Evolutionary conservation across 2,329 filamentous ascomycete genomes (phyloP).

Genomic region (Curvularia lunata): DNA sequence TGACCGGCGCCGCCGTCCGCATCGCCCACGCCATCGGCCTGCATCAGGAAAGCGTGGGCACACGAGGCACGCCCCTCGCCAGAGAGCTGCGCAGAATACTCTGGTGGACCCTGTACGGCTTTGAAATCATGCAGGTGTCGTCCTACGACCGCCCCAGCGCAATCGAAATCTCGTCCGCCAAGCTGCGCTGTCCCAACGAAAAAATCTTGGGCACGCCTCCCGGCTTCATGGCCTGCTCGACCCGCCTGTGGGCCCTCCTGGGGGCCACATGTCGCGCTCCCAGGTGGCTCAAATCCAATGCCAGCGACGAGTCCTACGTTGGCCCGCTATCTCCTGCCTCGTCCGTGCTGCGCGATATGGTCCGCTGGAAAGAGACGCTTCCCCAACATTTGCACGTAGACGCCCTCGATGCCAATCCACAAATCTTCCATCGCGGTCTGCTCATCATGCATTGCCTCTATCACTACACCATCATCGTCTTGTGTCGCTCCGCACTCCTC

Average conservation of each 20-base stretch:
- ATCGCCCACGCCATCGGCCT: constrained; percentile 55
- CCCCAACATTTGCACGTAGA: constrained; percentile 49
- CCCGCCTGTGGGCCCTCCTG: constrained; percentile 47
- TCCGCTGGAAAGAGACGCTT: constrained; percentile 48
- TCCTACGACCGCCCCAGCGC: constrained; percentile 55
- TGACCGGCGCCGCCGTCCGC: constrained; percentile 53
- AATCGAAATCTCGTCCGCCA: constrained; percentile 48
- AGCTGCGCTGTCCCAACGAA: constrained; percentile 47
- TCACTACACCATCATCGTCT: constrained; percentile 50
- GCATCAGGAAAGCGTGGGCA: constrained; percentile 51
- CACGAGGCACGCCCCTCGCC: constrained; percentile 43
- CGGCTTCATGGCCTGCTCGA: constrained; percentile 51
- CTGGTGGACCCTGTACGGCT: constrained; percentile 60
- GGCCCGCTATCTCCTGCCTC: constrained; percentile 50
- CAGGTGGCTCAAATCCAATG: constrained; percentile 37
- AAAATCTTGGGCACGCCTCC: constrained; percentile 46
- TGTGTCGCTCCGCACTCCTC: constrained; percentile 51
- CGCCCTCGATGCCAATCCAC: constrained; percentile 41
- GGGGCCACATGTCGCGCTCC: constrained; percentile 49
- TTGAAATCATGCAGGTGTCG: constrained; percentile 57
- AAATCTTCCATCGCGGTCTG: constrained; percentile 47
- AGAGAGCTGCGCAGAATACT: constrained; percentile 57
- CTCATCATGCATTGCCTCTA: constrained; percentile 51
- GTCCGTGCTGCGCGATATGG: constrained; percentile 48
- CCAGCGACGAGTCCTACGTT: constrained; percentile 48